phyloP scores from a whole-genome alignment of 208 protist genomes.

The Trypanosoma melophagium region DNA sequence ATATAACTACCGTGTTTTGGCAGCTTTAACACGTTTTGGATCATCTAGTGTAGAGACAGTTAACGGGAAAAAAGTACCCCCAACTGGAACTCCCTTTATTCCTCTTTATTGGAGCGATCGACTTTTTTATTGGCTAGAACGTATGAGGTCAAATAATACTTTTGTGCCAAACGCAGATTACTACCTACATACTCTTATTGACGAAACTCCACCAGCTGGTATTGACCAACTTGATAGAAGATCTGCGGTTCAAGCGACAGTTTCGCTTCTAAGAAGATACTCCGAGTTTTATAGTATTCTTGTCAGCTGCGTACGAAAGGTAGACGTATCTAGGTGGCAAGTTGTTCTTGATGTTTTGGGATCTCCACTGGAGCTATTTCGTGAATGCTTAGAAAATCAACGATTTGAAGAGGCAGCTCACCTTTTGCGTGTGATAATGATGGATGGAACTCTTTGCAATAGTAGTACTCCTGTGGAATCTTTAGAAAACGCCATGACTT shows the following conservation, averaged over 20 bases:
- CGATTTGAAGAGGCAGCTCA: conserved; percentile 65
- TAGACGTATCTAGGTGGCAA: conserved; percentile 59
- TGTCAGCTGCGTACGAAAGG: conserved; percentile 73
- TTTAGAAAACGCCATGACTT: conserved; percentile 34
- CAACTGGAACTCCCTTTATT: conserved; percentile 21
- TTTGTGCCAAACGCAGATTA: conserved; percentile 62
- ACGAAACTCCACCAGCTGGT: conserved; percentile 45
- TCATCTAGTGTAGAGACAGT: conserved; percentile 22
- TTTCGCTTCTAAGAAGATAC: conserved; percentile 65
- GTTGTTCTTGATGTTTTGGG: conserved; percentile 70
- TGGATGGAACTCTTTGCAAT: conserved; percentile 31
- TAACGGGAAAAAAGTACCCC: not conserved
- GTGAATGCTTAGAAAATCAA: conserved; percentile 62
- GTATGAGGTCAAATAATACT: conserved; percentile 50
- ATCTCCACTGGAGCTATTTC: conserved; percentile 55
- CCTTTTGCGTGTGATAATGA: conserved; percentile 67
- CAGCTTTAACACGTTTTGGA: conserved; percentile 34
- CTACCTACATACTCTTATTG: conserved; percentile 62
- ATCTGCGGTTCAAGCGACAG: conserved; percentile 40
- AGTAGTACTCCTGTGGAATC: conserved; percentile 13
- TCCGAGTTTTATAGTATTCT: conserved; percentile 70
- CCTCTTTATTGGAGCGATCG: conserved; percentile 45
- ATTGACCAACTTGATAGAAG: conserved; percentile 36
- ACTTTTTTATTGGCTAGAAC: conserved; percentile 71
- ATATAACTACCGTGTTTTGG: conserved; percentile 60